Base-by-base conservation (phyloP, 2,329 filamentous ascomycete genomes). In the Daldinia sp. region DNA sequence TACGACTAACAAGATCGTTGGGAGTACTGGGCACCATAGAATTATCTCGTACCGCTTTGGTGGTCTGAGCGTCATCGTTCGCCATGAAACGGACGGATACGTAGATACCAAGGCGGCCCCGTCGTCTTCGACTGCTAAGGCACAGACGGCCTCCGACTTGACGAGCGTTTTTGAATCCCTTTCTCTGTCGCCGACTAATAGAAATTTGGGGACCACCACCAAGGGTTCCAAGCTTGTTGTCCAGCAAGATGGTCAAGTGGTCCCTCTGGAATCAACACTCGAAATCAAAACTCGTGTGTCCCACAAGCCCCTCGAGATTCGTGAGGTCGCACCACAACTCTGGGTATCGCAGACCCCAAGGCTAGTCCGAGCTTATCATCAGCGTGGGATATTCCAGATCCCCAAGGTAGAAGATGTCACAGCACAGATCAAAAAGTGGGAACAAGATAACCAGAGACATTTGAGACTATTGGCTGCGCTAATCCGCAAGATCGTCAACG, bases 331-430 rank as follows among this genome's bases (percentile, higher is more conserved):
- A 21, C 61, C 78, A 1, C 79, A 82, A 69, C 74, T 83, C 21
- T 83, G 80, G 80, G 64, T 75, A 13, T 82, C 78, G 4, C 80
- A 83, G 70, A 83, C 80, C 0, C 76, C 77, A 0, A 80, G 79
- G 37, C 78, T 83, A 30, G 78, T 82, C n/a, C 75, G 77, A 27
- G 80, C 79, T 1, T 80, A 81, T 63, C 78, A 82, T 63, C 43
- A 66, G 3, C 57, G 61, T 1, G 80, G 80, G 30, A 15, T 54
- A 1, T 83, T 83, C 61, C 13, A 58, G 7, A 29, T 39, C 13
- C 71, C 75, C 35, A 30, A 66, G 52, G 77, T 80, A 1, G 73
- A 80, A 70, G 71, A 81, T 64, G 72, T 81, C 10, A 47, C 66
- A 3, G 29, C 17, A 17, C 59, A 73, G 4, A 69, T 80, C 30